Base-by-base conservation (phyloP, 768 basidiomycete species). In the Tulasnella calospora region DNA sequence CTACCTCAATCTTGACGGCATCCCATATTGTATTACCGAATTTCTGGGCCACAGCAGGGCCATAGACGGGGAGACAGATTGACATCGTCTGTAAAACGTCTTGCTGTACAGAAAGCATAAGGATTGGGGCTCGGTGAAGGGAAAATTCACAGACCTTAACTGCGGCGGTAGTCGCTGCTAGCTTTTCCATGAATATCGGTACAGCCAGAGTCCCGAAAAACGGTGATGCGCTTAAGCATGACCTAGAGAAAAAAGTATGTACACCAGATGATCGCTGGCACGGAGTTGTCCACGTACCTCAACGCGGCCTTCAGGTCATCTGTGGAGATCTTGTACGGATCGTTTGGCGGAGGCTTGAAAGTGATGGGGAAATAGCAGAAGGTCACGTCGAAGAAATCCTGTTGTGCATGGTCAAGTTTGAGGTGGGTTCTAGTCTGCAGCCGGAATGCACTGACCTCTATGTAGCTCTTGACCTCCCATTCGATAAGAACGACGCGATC, bases 331-430 rank as follows among this genome's bases (percentile, higher is more conserved):
- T 93, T 92, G 83, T 97, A 96, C 23, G 95, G 95, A 82, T 99
- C 96, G 81, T 95, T 92, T 0, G 95, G 92, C 23, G 96, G 95
- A 12, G 97, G 95, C 78, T 93, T 89, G 86, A 98, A 99, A 0
- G 95, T 94, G 77, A 99, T 99, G 0, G 98, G 98, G 85, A 98
- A 99, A 84, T 99, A 99, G 84, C 98, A 99, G 84, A 96, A 99
- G 0, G 92, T 93, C 83, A 98, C 91, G 82, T 98, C 94, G 85
- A 97, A 99, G 71, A 99, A 86, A 74, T 92, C 89, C 95, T 98
- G 81, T 8, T 9, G 46, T 40, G 17, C 44, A 23, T 38, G 19
- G 27, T 71, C n/a, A 19, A 33, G 30, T 19, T 10, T 36, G 36
- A 33, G 4, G 61, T 69, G 69, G 10, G 19, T 21, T 23, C 23